Base-by-base conservation (phyloP, 306 rosid species). In the Vachellia pachyceras region DNA sequence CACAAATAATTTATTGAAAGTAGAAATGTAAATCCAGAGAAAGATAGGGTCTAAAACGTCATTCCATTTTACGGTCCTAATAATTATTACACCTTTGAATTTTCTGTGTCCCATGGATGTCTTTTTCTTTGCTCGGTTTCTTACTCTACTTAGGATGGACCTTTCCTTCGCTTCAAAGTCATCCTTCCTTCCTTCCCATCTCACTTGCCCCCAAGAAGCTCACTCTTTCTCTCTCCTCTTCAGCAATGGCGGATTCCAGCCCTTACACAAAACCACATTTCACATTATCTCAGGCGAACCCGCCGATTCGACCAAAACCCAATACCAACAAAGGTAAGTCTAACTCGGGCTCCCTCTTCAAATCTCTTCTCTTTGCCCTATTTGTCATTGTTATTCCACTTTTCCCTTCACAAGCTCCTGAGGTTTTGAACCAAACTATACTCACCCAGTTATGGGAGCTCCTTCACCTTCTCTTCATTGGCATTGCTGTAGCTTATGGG, bases 371-470 rank as follows among this genome's bases (percentile, higher is more conserved):
- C 77, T 78, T 96, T 84, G 77, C 72, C 57, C 2, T 82, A 6
- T 57, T 84, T 5, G 41, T 89, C 60, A 12, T 81, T 44, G 46
- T 83, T 66, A 72, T 91, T 5, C 90, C 90, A 13, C 79, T 89
- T 3, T 96, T 96, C 80, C 99, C 98, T 71, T 93, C 97, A 25
- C 90, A 96, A 87, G 94, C 98, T 77, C 99, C 99, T 39, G 97
- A 92, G 0, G 90, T 93, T 83, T 45, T 96, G 79, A 83, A 78
- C 82, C 87, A 87, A 70, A 86, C 88, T 10, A 57, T 87, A 13
- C 39, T 86, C 67, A 78, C 84, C 50, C 89, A 87, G 84, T 79
- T 84, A 29, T 91, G 93, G 95, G 95, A 91, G 85, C 90, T 91
- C 2, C 42, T 89, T 86, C 91, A 89, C 84, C 88, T 91, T 49